These are phyloP conservation scores for Trametes cubensis DNA, from an alignment of 768 basidiomycete species.

Conservation along the genomic window DNA sequence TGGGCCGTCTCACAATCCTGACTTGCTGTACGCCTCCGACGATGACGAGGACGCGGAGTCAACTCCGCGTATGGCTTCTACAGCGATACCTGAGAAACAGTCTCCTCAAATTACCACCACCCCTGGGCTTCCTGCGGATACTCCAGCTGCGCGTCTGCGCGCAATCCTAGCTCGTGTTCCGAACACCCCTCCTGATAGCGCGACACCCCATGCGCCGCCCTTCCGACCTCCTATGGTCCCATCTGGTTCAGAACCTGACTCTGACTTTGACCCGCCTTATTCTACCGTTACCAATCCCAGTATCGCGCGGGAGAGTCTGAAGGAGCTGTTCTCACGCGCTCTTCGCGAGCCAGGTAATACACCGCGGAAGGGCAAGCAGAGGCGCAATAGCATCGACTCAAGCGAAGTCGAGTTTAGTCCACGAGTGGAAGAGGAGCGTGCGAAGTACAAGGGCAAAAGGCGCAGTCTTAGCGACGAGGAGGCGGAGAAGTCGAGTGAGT, in stretches of 20 bases:
- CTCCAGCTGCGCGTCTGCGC: conserved; percentile 64
- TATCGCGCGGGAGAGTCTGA: conserved; percentile 59
- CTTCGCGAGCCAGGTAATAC: conserved; percentile 66
- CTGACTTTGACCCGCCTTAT: conserved; percentile 58
- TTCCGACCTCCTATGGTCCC: conserved; percentile 30
- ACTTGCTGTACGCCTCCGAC: conserved; percentile 30
- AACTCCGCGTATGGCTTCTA: conserved; percentile 38
- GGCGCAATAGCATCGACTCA: conserved; percentile 61
- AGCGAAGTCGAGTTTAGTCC: conserved; percentile 65
- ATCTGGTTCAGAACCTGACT: conserved; percentile 52
- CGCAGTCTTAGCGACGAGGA: conserved; percentile 73
- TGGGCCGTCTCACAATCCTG: conserved; percentile 39
- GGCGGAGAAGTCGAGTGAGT: conserved; percentile 56
- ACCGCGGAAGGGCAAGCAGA: conserved; percentile 53
- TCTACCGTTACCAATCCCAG: conserved; percentile 43
- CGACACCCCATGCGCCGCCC: conserved; percentile 35
- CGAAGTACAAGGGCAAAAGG: conserved; percentile 52
- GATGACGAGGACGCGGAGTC: conserved; percentile 43
- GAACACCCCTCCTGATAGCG: conserved; percentile 37
- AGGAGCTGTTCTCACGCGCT: conserved; percentile 66
- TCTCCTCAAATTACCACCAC: conserved; percentile 17
- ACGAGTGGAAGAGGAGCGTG: conserved; percentile 43
- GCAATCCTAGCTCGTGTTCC: conserved; percentile 59
- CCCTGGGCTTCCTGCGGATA: conserved; percentile 37
- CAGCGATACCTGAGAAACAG: conserved; percentile 27